phyloP scores from a whole-genome alignment of 768 basidiomycete genomes.

The Auricularia sp. region DNA sequence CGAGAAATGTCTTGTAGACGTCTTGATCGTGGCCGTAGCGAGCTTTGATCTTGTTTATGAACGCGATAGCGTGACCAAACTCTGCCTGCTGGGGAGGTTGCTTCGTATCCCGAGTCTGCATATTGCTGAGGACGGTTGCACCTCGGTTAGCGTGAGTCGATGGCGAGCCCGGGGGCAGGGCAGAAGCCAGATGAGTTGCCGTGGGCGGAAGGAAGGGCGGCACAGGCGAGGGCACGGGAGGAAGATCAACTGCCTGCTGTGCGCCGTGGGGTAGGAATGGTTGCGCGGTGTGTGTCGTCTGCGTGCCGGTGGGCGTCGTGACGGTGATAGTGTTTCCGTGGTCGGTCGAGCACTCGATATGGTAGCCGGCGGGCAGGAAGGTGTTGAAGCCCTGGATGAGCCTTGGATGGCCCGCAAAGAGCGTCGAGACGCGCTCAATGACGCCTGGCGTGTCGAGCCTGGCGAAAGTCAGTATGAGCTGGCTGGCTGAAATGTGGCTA shows the following conservation, averaged over 20 bases:
- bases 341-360: slow-evolving; percentile 72
- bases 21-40: slow-evolving; percentile 72
- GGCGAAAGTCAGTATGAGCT: slow-evolving; percentile 4
- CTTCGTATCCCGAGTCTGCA: background rate
- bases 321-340: slow-evolving; percentile 24
- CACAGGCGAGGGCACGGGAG: background rate
- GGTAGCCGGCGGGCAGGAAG: slow-evolving; percentile 88
- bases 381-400: slow-evolving; percentile 99
- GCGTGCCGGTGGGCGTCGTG: background rate
- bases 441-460: slow-evolving; percentile 98
- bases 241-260: background rate
- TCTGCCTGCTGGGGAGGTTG: background rate
- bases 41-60: slow-evolving; percentile 94
- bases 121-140: background rate
- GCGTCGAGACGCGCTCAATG: slow-evolving; percentile 85
- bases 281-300: background rate
- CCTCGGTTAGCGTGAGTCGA: background rate
- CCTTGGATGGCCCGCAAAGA: slow-evolving; percentile 81
- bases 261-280: background rate
- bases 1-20: slow-evolving; percentile 70
- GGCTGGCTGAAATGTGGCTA: background rate
- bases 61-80: slow-evolving; percentile 71
- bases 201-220: background rate
- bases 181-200: background rate
- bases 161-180: background rate